phyloP scores from a whole-genome alignment of 345 rosid genomes.

The Arabidopsis thaliana region DNA sequence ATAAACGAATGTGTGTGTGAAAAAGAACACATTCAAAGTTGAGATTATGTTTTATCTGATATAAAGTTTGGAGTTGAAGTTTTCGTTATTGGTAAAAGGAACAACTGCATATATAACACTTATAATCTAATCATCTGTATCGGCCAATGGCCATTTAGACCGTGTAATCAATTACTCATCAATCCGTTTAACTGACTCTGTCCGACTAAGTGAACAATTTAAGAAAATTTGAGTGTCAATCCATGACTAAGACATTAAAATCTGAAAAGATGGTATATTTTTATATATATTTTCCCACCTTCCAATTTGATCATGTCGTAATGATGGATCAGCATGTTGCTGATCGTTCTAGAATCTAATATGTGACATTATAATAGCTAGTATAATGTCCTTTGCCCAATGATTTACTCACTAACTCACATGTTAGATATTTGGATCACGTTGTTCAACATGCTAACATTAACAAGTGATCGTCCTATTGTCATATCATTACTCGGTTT shows the following conservation, averaged over 20 bases:
- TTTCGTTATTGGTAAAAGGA: no score
- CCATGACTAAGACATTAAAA: no score
- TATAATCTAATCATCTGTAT: neutral
- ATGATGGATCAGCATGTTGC: constrained; percentile 39
- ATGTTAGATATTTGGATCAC: constrained; percentile 22
- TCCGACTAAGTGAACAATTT: neutral
- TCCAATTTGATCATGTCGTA: constrained; percentile 22
- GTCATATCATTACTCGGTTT: constrained; percentile 15
- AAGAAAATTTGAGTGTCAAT: no score
- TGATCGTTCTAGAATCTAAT: neutral
- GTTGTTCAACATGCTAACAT: constrained; percentile 32
- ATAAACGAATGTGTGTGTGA: no score
- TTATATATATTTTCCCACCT: neutral
- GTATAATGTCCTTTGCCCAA: neutral
- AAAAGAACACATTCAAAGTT: no score
- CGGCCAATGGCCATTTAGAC: neutral
- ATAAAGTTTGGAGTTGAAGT: no score
- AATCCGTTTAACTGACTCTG: neutral
- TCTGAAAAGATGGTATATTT: neutral
- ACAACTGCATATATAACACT: no score
- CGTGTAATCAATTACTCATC: neutral
- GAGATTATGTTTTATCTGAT: no score
- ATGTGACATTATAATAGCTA: neutral
- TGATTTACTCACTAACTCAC: constrained; percentile 32
- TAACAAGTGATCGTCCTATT: neutral